A percentile compares a stretch with the other conserved stretches of the same genome.
These are phyloP conservation scores for Calonectria honghensis DNA, from an alignment of 2,329 filamentous ascomycete genomes.

Conservation along the genomic window DNA sequence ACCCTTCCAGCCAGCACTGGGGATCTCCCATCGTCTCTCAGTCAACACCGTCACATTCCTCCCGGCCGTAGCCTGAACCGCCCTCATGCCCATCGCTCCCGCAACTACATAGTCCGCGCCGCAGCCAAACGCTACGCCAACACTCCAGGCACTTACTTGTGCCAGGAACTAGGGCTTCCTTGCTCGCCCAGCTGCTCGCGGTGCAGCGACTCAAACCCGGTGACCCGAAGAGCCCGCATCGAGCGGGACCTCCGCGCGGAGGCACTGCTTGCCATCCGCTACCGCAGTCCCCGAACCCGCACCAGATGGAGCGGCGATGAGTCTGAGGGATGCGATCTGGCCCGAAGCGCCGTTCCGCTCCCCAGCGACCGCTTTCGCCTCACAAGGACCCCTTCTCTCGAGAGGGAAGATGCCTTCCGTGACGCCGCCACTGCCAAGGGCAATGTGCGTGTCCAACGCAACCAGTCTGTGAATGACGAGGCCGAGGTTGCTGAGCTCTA, in stretches of 20 bases:
- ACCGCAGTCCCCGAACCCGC: conserved; percentile 44
- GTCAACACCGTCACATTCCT: conserved; percentile 50
- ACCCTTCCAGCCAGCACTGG: conserved; percentile 48
- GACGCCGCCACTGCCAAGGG: conserved; percentile 62
- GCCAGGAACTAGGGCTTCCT: conserved; percentile 49
- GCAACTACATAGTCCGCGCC: conserved; percentile 58
- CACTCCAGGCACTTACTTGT: conserved; percentile 43
- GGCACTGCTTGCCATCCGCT: conserved; percentile 33
- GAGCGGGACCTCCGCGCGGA: conserved; percentile 49
- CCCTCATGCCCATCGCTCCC: conserved; percentile 47
- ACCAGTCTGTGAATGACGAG: conserved; percentile 56
- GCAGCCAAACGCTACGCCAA: conserved; percentile 57
- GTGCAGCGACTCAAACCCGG: conserved; percentile 36
- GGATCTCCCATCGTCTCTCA: conserved; percentile 46
- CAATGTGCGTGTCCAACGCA: conserved; percentile 53
- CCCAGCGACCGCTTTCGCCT: conserved; percentile 61
- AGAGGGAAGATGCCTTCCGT: conserved; percentile 68
- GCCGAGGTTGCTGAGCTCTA: conserved; percentile 65
- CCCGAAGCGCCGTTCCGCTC: conserved; percentile 59
- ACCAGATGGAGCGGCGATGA: conserved; percentile 48
- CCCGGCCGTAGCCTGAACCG: conserved; percentile 36
- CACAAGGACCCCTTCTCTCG: conserved; percentile 63
- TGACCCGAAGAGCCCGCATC: conserved; percentile 49
- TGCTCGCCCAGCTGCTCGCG: conserved; percentile 43
- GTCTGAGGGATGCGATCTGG: conserved; percentile 60